Conservation (phyloP, 139 green algal genomes). For the Tetradesmus obliquus region DNA sequence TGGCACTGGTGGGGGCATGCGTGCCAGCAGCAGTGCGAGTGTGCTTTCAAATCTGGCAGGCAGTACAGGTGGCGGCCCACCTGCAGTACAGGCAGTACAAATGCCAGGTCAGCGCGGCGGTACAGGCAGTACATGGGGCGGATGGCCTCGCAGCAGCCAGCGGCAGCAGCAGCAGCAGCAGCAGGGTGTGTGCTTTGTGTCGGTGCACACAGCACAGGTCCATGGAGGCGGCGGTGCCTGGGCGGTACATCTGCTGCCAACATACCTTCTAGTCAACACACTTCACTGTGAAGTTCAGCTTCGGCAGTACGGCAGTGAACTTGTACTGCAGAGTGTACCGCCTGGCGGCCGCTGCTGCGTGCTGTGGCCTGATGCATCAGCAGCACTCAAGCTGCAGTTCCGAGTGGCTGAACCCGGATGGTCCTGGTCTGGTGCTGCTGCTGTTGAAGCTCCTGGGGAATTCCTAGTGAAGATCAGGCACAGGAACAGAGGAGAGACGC, state of each 20-base stretch:
- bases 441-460: conserved; percentile 76
- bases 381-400: conserved; percentile 73
- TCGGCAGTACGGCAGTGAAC: conserved; percentile 40
- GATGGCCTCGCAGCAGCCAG: background rate
- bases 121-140: background rate
- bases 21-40: background rate
- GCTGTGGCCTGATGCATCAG: conserved; percentile 70
- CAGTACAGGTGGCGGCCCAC: background rate
- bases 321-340: conserved; percentile 38
- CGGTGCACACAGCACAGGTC: conserved; percentile 8
- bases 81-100: background rate
- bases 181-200: conserved; percentile 37
- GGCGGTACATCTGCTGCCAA: conserved; percentile 81
- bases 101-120: conserved; percentile 1
- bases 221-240: conserved; percentile 37
- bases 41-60: background rate
- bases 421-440: conserved; percentile 83
- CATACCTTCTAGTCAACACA: conserved; percentile 81
- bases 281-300: conserved; percentile 72
- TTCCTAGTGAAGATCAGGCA: conserved; percentile 70
- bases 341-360: conserved; percentile 52
- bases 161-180: background rate
- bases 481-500: conserved; percentile 71
- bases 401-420: conserved; percentile 82
- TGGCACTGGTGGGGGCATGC: background rate